phyloP scores from a whole-genome alignment of 352 stramenopile species.

The Plasmopara halstedii region DNA sequence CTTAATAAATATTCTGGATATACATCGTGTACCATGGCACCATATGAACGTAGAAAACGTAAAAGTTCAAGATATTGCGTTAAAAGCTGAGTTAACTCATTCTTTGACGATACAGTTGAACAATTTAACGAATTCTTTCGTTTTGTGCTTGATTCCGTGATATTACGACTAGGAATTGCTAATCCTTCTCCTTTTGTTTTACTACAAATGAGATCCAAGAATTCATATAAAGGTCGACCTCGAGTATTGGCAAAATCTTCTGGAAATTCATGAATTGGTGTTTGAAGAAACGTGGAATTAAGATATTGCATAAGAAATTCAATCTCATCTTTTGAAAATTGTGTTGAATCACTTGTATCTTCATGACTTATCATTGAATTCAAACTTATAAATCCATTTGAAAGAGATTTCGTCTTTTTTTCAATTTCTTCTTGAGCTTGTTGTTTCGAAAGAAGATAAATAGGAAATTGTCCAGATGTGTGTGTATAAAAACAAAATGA shows the following conservation, averaged over 20 bases:
- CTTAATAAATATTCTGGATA: constrained; percentile 68
- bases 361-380: constrained; percentile 26
- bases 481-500: constrained; percentile 44
- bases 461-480: constrained; percentile 36
- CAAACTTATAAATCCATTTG: constrained; percentile 40
- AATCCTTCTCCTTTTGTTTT: constrained; percentile 65
- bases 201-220: constrained; percentile 86
- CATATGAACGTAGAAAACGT: constrained; percentile 88
- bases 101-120: constrained; percentile 32
- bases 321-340: constrained; percentile 34
- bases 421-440: constrained; percentile 35
- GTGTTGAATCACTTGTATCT: not conserved
- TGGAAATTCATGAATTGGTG: constrained; percentile 60
- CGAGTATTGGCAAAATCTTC: constrained; percentile 64
- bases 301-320: constrained; percentile 79
- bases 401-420: constrained; percentile 20
- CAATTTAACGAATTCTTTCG: not conserved
- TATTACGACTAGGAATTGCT: constrained; percentile 10
- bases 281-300: constrained; percentile 73
- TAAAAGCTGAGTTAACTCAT: constrained; percentile 43
- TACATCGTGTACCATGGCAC: constrained; percentile 87
- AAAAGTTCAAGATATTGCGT: constrained; percentile 84
- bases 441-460: constrained; percentile 45
- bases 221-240: constrained; percentile 80
- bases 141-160: constrained; percentile 7